Evolutionary conservation across 1,284 basidiomycete species (phyloP), one percentile per base, ranked within the genome.

Genomic region (Puccinia novopanici): DNA sequence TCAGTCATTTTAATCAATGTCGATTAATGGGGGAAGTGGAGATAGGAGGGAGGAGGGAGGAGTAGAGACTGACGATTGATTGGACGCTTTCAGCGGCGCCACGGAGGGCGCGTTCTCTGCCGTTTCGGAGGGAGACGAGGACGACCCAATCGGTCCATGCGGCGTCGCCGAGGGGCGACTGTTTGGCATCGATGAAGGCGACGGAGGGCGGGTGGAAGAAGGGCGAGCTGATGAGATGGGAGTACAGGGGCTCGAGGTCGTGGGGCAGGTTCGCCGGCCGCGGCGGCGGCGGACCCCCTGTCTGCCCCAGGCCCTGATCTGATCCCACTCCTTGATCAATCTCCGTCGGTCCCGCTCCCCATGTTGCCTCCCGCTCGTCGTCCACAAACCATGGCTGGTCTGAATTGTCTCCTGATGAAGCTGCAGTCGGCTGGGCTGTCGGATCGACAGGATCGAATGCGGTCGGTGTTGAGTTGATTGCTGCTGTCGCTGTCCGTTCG

Each of bases 121-220:
- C 84, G 17, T 71, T 67, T 34, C 77, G 67, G 42, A 85, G 59
- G 0, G 75, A 81, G 12, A 82, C 81, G 2, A 84, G 45, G 37
- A 85, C 83, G 54, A 84, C 82, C 84, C 84, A 85, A 42, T 85
- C 84, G 30, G 81, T 81, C 84, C 84, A 85, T 37, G 75, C 83
- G 17, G 80, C 79, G 30, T 82, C 82, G 10, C 82, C 82, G 50
- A 83, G 80, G 15, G 81, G 70, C 6, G 59, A 48, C 19, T 30
- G 24, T 65, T 75, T 75, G 37, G 84, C 83, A 63, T 85, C 81
- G 72, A 85, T 85, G 76, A 83, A 84, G n/a, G 71, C 80, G 50
- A 84, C 65, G 12, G 74, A 55, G 17, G 82, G 54, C 48, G 75
- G 80, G 72, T 84, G 81, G 68, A 85, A 81, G 73, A 85, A 84